phyloP scores from a whole-genome alignment of 352 stramenopile species.

The Globisporangium carolinianum region DNA sequence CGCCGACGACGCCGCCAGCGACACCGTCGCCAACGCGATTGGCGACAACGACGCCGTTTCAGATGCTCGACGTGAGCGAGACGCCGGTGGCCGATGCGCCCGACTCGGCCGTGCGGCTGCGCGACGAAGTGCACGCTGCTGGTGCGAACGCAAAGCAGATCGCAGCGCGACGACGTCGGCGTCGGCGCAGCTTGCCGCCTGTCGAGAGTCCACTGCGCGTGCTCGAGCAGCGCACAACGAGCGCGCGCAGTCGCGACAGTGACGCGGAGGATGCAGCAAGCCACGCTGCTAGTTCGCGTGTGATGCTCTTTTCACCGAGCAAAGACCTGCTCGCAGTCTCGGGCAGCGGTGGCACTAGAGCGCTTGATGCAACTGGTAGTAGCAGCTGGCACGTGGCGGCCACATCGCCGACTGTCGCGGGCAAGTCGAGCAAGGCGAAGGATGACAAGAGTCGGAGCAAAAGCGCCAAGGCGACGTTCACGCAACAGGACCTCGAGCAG shows the following conservation, averaged over 20 bases:
- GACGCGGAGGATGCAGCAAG: slow-evolving; percentile 1
- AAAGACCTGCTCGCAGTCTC: slow-evolving; percentile 21
- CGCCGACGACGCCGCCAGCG: slow-evolving; percentile 12
- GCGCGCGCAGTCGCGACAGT: slow-evolving; percentile 13
- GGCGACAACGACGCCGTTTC: slow-evolving; percentile 13
- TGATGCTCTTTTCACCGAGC: slow-evolving; percentile 49
- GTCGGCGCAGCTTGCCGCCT: slow-evolving; percentile 40
- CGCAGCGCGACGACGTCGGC: slow-evolving; percentile 12
- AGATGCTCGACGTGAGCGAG: slow-evolving; percentile 31
- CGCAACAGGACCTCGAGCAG: slow-evolving; percentile 52
- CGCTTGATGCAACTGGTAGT: not conserved
- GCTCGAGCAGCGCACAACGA: slow-evolving; percentile 25
- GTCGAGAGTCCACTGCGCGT: slow-evolving; percentile 33
- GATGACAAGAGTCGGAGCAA: slow-evolving; percentile 10
- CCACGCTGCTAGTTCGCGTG: not conserved
- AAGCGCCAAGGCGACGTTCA: slow-evolving; percentile 13
- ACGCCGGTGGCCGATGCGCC: slow-evolving; percentile 17
- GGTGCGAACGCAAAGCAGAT: slow-evolving; percentile 20
- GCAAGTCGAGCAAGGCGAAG: slow-evolving; percentile 6
- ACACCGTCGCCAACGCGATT: slow-evolving; percentile 19
- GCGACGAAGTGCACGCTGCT: slow-evolving; percentile 17
- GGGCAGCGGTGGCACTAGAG: slow-evolving; percentile 6
- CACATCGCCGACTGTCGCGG: slow-evolving; percentile 42
- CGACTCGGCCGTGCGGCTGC: slow-evolving; percentile 17
- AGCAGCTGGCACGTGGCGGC: slow-evolving; percentile 47